phyloP scores from a whole-genome alignment of 73 alveolate species.

The Uronychia binucleata region DNA sequence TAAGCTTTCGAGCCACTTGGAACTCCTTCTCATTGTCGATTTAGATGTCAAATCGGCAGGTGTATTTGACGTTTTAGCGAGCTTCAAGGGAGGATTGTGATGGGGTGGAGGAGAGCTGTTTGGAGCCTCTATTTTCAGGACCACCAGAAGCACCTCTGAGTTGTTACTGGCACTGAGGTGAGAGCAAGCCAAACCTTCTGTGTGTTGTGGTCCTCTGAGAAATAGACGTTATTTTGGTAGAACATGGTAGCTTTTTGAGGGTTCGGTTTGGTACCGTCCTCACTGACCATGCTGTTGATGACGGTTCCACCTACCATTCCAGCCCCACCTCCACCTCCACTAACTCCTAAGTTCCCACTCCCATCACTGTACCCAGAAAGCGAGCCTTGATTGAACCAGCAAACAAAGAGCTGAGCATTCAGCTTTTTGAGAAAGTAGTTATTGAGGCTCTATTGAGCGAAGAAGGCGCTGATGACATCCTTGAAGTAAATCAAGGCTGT shows the following conservation, averaged over 20 bases:
- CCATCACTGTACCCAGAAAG: too few relatives aligned
- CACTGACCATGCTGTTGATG: neutral
- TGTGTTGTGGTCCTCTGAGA: neutral
- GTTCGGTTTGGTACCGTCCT: neutral
- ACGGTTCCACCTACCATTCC: neutral
- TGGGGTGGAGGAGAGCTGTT: too few relatives aligned
- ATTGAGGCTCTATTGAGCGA: constrained; percentile 50
- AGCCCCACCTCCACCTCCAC: neutral
- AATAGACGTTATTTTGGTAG: neutral
- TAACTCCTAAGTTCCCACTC: neutral
- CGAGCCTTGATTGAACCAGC: constrained; percentile 8
- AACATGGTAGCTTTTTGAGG: neutral
- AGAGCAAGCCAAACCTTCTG: too few relatives aligned
- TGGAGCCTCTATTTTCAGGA: too few relatives aligned
- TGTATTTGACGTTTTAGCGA: constrained; percentile 71
- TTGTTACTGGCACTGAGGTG: too few relatives aligned
- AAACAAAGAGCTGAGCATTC: constrained; percentile 33
- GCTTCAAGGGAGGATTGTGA: neutral
- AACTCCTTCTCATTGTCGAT: constrained; percentile 97
- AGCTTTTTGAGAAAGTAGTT: constrained; percentile 38
- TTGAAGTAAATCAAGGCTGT: neutral
- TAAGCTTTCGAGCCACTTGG: constrained; percentile 93
- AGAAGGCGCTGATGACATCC: constrained; percentile 37
- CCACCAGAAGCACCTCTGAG: too few relatives aligned
- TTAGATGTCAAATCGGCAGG: constrained; percentile 95